Conservation (phyloP, 2,329 filamentous ascomycete species). For the Alternaria gaisen region DNA sequence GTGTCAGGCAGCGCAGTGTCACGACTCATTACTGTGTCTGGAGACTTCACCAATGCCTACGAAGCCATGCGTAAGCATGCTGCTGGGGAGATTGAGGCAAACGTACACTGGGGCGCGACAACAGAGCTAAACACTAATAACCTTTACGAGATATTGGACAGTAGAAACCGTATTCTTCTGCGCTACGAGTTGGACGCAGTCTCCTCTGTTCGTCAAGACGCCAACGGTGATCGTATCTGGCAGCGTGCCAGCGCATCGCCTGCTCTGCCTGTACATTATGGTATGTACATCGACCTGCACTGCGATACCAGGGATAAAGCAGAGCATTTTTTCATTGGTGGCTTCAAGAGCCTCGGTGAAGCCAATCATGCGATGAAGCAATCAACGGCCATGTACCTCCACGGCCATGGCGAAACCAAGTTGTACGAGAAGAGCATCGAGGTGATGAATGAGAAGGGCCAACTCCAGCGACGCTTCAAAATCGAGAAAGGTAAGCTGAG, state of each 20-base stretch:
- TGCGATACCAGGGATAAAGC: neutral
- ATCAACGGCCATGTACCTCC: neutral
- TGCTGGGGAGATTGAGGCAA: neutral
- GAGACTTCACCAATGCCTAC: constrained; percentile 7
- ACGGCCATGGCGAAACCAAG: neutral
- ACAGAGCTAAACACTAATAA: neutral
- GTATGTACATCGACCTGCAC: constrained; percentile 7
- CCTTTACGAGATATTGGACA: constrained; percentile 10
- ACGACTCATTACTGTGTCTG: constrained; percentile 1
- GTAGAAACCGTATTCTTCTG: neutral
- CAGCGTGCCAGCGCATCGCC: neutral
- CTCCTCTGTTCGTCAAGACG: neutral
- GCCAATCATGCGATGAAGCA: constrained; percentile 12
- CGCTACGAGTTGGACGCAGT: constrained; percentile 12
- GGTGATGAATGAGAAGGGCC: neutral
- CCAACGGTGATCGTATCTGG: neutral
- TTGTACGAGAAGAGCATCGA: constrained; percentile 10
- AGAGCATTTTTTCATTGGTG: constrained; percentile 10
- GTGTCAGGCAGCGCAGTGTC: too few species aligned
- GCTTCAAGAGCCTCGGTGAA: constrained; percentile 1
- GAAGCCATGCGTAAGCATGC: constrained; percentile 10
- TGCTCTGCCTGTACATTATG: constrained; percentile 4
- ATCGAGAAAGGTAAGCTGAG: constrained; percentile 1
- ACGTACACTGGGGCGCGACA: constrained; percentile 9
- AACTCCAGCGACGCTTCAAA: neutral